Base-by-base conservation (phyloP, 495 filamentous ascomycete genomes). In the Durotheca rogersii region DNA sequence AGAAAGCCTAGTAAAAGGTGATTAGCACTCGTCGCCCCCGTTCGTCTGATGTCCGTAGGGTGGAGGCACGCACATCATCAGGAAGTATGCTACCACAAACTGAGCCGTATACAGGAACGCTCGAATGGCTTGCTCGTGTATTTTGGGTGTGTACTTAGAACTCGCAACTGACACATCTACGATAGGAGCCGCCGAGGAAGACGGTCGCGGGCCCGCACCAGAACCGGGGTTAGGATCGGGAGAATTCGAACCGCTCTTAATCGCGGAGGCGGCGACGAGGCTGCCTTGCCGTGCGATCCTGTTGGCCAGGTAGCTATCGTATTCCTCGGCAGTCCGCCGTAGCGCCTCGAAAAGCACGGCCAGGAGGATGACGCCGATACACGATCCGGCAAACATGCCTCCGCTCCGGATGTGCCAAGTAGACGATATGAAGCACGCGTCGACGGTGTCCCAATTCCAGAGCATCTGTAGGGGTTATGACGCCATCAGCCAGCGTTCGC, bases 1-100 rank as follows among this genome's bases (percentile, higher is more conserved):
- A 2, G 79, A 62, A 0, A 67, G 38, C 39, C 51, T 55, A 32
- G 6, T 25, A 2, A 16, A 35, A 12, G 7, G 18, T 2, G 25
- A 11, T 47, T 27, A 44, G 41, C 25, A 3, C 33, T 37, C 17
- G 15, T n/a, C 23, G 9, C 30, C 16, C 19, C 7, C 14, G 21
- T 30, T 11, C 27, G 21, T 38, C 18, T 31, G 21, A 23, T 14
- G 7, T 7, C 18, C 17, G n/a, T 12, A 1, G 20, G 3, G 6
- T 78, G 74, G 15, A 10, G 12, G 18, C 6, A 55, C 51, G 2
- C 44, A 55, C 57, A 87, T 62, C 83, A 87, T 86, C 44, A 87
- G 61, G 51, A 87, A 76, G 63, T 87, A 89, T 11, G 83, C 83
- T 6, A 85, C 79, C 0, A 77, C 79, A 60, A 87, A 86, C 58